phyloP scores from a whole-genome alignment of 108 stramenopile genomes.

The Fragilariopsis cylindrus region DNA sequence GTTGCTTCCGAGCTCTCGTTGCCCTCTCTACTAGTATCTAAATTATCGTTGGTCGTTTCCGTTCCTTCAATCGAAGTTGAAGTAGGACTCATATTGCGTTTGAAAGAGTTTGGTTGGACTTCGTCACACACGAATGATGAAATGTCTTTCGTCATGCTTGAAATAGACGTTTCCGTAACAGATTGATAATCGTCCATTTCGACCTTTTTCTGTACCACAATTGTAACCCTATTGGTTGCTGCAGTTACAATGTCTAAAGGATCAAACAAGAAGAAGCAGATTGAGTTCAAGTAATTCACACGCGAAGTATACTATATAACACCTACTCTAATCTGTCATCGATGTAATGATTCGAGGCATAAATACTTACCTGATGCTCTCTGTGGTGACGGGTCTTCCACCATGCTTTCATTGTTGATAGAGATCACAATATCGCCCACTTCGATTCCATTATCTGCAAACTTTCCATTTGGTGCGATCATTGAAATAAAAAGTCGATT shows the following conservation, averaged over 20 bases:
- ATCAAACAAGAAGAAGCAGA: not conserved
- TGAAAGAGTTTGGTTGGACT: not conserved
- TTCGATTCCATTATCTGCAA: conserved; percentile 27
- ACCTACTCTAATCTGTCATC: not conserved
- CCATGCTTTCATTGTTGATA: conserved; percentile 21
- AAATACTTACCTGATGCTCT: conserved; percentile 27
- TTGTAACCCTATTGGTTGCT: conserved; percentile 23
- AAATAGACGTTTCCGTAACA: conserved; percentile 1
- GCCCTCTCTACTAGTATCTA: not conserved
- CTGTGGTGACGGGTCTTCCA: conserved; percentile 12
- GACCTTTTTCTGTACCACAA: conserved; percentile 21
- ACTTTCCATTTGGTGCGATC: conserved; percentile 23
- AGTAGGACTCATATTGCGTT: not conserved
- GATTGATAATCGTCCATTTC: conserved; percentile 4
- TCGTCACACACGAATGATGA: not conserved
- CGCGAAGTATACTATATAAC: no score
- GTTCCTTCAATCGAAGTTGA: not conserved
- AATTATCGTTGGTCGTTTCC: not conserved
- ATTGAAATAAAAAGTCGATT: conserved; percentile 29
- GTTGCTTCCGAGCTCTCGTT: not conserved
- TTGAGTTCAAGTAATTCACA: not conserved
- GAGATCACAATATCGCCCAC: conserved; percentile 30
- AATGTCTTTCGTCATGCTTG: conserved; percentile 14
- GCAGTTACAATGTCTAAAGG: conserved; percentile 22
- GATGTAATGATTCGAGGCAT: not conserved